Conservation (phyloP, 768 basidiomycete species). For the Trametes maxima region DNA sequence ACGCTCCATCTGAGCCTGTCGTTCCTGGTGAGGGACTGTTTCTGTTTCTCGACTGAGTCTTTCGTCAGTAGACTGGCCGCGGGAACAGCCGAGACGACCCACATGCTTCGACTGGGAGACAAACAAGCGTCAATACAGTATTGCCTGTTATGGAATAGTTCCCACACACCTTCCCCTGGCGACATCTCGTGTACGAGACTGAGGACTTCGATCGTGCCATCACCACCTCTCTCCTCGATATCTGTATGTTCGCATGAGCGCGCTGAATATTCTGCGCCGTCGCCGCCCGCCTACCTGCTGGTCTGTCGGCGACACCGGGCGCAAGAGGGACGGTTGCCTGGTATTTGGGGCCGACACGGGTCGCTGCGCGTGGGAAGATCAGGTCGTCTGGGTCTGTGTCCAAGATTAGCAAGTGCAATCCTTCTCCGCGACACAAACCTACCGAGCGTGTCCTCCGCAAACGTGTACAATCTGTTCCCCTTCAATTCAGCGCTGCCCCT, state of each 20-base stretch:
- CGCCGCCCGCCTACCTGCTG: constrained; percentile 24
- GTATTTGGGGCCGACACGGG: constrained; percentile 86
- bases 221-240: constrained; percentile 64
- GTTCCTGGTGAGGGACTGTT: constrained; percentile 55
- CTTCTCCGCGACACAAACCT: constrained; percentile 27
- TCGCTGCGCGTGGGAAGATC: constrained; percentile 92
- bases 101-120: constrained; percentile 21
- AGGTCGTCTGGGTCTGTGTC: constrained; percentile 89
- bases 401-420: constrained; percentile 30
- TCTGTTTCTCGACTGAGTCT: constrained; percentile 66
- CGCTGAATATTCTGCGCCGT: background rate
- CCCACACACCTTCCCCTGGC: constrained; percentile 63
- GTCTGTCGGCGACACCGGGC: constrained; percentile 36
- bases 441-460: constrained; percentile 92
- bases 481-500: constrained; percentile 18
- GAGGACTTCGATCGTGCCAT: constrained; percentile 72
- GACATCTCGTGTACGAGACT: constrained; percentile 66
- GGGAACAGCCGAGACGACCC: background rate
- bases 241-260: constrained; percentile 12
- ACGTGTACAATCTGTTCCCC: constrained; percentile 75
- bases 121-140: constrained; percentile 16
- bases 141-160: constrained; percentile 20
- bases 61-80: background rate
- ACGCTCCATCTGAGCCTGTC: constrained; percentile 57
- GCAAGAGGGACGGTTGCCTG: constrained; percentile 62